A percentile compares a stretch with the other conserved stretches of the same genome.
These are phyloP conservation scores for Blastobotrys apis DNA, from an alignment of 1,139 yeast genomes.

Conservation along the genomic window DNA sequence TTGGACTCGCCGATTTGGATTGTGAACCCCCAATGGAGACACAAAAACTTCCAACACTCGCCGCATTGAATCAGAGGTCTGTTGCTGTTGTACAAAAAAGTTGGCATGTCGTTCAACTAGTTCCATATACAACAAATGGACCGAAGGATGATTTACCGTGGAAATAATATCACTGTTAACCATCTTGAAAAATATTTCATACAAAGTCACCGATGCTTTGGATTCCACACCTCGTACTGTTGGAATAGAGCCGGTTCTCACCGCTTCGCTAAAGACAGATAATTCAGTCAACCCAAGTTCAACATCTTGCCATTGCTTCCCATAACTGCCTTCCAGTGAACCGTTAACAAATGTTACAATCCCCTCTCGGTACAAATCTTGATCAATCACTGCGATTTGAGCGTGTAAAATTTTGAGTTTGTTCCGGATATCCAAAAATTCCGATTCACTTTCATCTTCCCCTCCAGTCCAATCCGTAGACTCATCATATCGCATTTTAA, in stretches of 20 bases:
- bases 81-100: slow-evolving; percentile 37
- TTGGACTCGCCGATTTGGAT: slow-evolving; percentile 57
- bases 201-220: slow-evolving; percentile 26
- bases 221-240: slow-evolving; percentile 47
- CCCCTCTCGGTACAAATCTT: slow-evolving; percentile 66
- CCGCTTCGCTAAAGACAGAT: slow-evolving; percentile 70
- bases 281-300: slow-evolving; percentile 86
- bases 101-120: slow-evolving; percentile 77
- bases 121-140: slow-evolving; percentile 80
- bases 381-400: slow-evolving; percentile 69
- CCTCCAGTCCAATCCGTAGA: slow-evolving; percentile 55
- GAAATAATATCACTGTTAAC: slow-evolving; percentile 51
- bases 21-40: slow-evolving; percentile 76
- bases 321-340: slow-evolving; percentile 39
- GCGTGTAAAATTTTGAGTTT: slow-evolving; percentile 80
- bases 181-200: slow-evolving; percentile 58
- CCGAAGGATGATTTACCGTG: slow-evolving; percentile 57
- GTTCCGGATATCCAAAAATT: slow-evolving; percentile 71
- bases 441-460: slow-evolving; percentile 60
- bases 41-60: slow-evolving; percentile 73
- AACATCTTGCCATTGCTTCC: slow-evolving; percentile 60
- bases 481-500: slow-evolving; percentile 76
- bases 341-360: slow-evolving; percentile 63
- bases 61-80: slow-evolving; percentile 49
- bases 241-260: slow-evolving; percentile 68